Percentiles rank a stretch among this genome's conserved stretches.
Evolutionary conservation across 139 green algal genomes (phyloP).

Genomic region (Chlorella sp.): DNA sequence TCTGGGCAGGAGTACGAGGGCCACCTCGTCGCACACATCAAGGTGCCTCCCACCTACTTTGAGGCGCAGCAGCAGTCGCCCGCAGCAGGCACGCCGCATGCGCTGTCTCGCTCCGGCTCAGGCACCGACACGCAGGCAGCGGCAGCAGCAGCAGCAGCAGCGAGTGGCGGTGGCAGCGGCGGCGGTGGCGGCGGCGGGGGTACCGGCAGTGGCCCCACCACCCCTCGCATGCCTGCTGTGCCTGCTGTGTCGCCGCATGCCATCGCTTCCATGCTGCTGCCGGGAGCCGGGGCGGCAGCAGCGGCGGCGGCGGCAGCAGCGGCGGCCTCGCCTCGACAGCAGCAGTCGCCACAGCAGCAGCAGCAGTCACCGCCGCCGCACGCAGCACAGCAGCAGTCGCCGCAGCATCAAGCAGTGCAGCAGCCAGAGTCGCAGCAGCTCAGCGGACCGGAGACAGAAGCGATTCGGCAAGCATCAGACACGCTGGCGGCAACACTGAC

Average conservation of each 20-base stretch:
- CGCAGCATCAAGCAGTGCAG: not conserved
- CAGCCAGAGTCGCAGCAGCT: slow-evolving; percentile 17
- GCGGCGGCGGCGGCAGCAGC: not conserved
- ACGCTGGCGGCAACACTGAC: not conserved
- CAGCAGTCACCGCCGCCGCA: not conserved
- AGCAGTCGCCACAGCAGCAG: not conserved
- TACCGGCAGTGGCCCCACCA: not conserved
- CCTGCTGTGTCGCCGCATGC: not conserved
- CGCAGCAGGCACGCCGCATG: slow-evolving; percentile 2
- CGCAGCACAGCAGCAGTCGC: not conserved
- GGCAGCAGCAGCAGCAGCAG: too few species aligned
- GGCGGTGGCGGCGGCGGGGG: not conserved
- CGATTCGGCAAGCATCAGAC: slow-evolving; percentile 14
- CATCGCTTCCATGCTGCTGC: slow-evolving; percentile 22
- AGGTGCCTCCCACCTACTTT: slow-evolving; percentile 42
- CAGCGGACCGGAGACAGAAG: not conserved
- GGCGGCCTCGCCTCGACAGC: not conserved
- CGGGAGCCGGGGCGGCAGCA: not conserved
- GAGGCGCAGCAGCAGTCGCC: slow-evolving; percentile 35
- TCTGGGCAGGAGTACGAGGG: slow-evolving; percentile 53
- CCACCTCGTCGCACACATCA: slow-evolving; percentile 83
- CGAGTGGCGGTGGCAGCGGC: too few species aligned
- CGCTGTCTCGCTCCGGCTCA: slow-evolving; percentile 18
- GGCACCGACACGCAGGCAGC: not conserved
- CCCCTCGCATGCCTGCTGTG: not conserved